Evolutionary conservation across 73 alveolate genomes (phyloP), one percentile per base, ranked within the genome.

Genomic region (Paramecium caudatum): DNA sequence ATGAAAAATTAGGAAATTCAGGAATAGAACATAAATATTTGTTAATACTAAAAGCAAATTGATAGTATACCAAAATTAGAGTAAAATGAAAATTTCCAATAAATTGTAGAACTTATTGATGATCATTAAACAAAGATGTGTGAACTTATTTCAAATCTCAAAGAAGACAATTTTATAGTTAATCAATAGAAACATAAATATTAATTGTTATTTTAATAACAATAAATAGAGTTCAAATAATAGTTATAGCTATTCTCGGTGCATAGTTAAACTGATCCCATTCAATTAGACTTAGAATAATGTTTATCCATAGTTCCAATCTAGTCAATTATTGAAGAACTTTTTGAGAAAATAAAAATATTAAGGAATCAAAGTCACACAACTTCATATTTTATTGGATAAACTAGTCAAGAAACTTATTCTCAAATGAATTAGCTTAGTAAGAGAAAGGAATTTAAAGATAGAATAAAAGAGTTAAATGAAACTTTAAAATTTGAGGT

Each of bases 401-500:
- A n/a, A n/a, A n/a, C n/a, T n/a, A n/a, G n/a, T n/a, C n/a, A n/a
- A n/a, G n/a, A n/a, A n/a, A n/a, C n/a, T 27, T 55, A 10, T 55
- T 23, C 5, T 23, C 3, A 12, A n/a, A n/a, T n/a, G n/a, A n/a
- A n/a, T n/a, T n/a, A n/a, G n/a, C 45, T 55, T 23, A 55, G 80
- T 23, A 55, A 55, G 30, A 55, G 17, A 55, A 43, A 55, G 45
- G 30, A 55, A 5, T 55, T 55, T 55, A 55, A 43, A 55, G 30
- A 23, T 55, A 17, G 80, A 55, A 27, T 55, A 55, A 16, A 27
- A 12, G 80, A 55, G 23, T 19, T 55, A 21, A 55, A 23, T 21
- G 80, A 55, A 55, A 27, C 46, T 4, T 23, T 55, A 55, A 55
- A 55, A 55, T 55, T 27, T 55, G 80, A 55, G 30, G 30, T 55